phyloP scores from a whole-genome alignment of 768 basidiomycete genomes.

The Galerina sulciceps region DNA sequence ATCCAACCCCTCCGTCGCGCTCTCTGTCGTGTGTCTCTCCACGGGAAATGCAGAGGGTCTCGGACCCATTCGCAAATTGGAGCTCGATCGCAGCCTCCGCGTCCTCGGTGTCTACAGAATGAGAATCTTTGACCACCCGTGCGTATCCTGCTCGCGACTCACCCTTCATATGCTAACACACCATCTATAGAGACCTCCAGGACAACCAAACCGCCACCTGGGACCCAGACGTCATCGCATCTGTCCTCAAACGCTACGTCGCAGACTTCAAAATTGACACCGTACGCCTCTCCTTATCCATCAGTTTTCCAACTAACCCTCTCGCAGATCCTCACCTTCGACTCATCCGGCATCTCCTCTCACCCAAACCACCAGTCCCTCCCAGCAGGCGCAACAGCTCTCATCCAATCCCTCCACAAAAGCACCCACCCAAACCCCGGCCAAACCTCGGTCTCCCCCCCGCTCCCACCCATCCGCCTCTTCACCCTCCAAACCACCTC shows the following conservation, averaged over 20 bases:
- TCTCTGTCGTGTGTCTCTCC: slow-evolving; percentile 66
- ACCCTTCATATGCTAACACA: too few species aligned
- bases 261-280: slow-evolving; percentile 61
- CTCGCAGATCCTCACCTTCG: slow-evolving; percentile 86
- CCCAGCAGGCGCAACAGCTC: slow-evolving; percentile 53
- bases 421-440: neutral
- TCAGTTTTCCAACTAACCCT: neutral
- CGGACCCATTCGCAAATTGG: slow-evolving; percentile 59
- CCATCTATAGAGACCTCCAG: slow-evolving; percentile 54
- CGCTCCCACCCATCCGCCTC: slow-evolving; percentile 38
- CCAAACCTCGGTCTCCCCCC: slow-evolving; percentile 12
- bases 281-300: slow-evolving; percentile 42
- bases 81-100: slow-evolving; percentile 67
- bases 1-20: slow-evolving; percentile 16
- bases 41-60: slow-evolving; percentile 80
- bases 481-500: slow-evolving; percentile 68
- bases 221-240: slow-evolving; percentile 63
- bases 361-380: slow-evolving; percentile 89
- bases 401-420: slow-evolving; percentile 32
- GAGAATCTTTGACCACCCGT: slow-evolving; percentile 77
- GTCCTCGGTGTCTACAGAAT: slow-evolving; percentile 66
- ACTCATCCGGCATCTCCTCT: slow-evolving; percentile 71
- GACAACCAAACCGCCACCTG: slow-evolving; percentile 75
- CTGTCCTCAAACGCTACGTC: slow-evolving; percentile 63
- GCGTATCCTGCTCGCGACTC: slow-evolving; percentile 29